These are phyloP conservation scores for Ensete glaucum DNA, from an alignment of 176 grass and related monocot species.

Conservation along the genomic window DNA sequence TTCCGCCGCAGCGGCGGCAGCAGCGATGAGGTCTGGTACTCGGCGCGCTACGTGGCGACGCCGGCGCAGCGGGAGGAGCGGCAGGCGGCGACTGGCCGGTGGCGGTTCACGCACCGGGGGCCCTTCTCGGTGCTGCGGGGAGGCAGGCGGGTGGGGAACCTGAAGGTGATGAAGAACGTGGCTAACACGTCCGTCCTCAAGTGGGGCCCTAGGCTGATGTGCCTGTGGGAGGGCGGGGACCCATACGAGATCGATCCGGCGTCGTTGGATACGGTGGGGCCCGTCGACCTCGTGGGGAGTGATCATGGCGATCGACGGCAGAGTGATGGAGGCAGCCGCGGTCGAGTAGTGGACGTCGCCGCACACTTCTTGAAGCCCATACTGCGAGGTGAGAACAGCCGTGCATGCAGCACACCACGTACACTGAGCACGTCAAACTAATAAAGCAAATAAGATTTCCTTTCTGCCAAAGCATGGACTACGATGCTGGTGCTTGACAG, in stretches of 20 bases:
- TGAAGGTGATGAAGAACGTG: slow-evolving; percentile 99
- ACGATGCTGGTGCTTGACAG: too few species aligned
- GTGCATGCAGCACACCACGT: too few species aligned
- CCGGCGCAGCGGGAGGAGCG: slow-evolving; percentile 73
- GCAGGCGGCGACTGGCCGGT: slow-evolving; percentile 22
- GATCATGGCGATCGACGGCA: neutral
- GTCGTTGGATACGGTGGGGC: slow-evolving; percentile 63
- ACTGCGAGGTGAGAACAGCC: slow-evolving; percentile 31
- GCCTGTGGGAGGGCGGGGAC: slow-evolving; percentile 87
- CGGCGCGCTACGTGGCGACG: slow-evolving; percentile 82
- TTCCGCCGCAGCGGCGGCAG: slow-evolving; percentile 20
- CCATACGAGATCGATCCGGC: slow-evolving; percentile 68
- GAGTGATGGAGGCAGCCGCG: neutral
- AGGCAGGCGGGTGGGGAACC: slow-evolving; percentile 55
- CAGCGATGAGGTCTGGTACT: slow-evolving; percentile 26
- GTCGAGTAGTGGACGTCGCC: slow-evolving; percentile 34
- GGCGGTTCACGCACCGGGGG: slow-evolving; percentile 87
- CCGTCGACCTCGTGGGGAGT: slow-evolving; percentile 34
- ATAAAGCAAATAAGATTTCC: too few species aligned
- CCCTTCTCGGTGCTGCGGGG: slow-evolving; percentile 85
- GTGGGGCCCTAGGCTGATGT: slow-evolving; percentile 67
- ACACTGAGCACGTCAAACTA: too few species aligned
- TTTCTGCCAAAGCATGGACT: too few species aligned
- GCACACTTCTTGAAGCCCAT: slow-evolving; percentile 51
- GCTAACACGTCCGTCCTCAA: slow-evolving; percentile 79